Conservation (phyloP, 768 basidiomycete genomes). For the Rubroboletus pulcherrimus region DNA sequence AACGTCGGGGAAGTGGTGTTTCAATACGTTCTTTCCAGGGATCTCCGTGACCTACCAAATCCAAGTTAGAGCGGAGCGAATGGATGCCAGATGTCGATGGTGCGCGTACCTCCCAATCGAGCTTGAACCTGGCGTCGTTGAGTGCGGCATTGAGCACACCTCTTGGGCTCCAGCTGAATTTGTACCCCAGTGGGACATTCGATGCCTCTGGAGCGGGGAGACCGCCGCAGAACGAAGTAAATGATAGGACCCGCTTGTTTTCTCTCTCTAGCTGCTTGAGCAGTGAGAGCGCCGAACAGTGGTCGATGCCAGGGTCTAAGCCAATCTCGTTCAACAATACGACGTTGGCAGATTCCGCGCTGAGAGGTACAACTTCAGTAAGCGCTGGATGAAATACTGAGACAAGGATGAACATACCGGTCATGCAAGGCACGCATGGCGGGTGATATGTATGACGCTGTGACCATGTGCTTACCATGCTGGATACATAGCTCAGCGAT, state of each 20-base stretch:
- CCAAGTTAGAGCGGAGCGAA: neutral
- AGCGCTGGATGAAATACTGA: neutral
- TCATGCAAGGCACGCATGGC: conserved; percentile 67
- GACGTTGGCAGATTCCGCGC: conserved; percentile 60
- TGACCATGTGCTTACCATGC: conserved; percentile 73
- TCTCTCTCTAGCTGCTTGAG: conserved; percentile 48
- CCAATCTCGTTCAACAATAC: conserved; percentile 88
- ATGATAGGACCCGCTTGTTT: conserved; percentile 60
- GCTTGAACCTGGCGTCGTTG: conserved; percentile 65
- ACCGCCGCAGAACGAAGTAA: conserved; percentile 91
- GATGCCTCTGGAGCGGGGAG: conserved; percentile 67
- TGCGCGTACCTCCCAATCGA: conserved; percentile 49
- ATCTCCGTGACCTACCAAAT: conserved; percentile 43
- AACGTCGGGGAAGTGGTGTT: conserved; percentile 58
- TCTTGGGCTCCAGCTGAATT: conserved; percentile 90
- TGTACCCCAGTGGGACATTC: conserved; percentile 76
- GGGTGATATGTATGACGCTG: conserved; percentile 85
- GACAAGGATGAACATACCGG: conserved; percentile 40
- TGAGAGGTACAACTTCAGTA: conserved; percentile 19
- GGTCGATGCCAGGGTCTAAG: conserved; percentile 86
- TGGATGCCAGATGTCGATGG: neutral
- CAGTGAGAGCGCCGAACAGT: conserved; percentile 78
- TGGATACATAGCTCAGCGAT: conserved; percentile 74
- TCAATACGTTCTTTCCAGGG: conserved; percentile 51
- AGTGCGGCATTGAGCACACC: conserved; percentile 81